Percentiles rank a stretch among this genome's conserved stretches.
Evolutionary conservation across 2,329 filamentous ascomycete species (phyloP).

Genomic region (Ophiobolus disseminans): DNA sequence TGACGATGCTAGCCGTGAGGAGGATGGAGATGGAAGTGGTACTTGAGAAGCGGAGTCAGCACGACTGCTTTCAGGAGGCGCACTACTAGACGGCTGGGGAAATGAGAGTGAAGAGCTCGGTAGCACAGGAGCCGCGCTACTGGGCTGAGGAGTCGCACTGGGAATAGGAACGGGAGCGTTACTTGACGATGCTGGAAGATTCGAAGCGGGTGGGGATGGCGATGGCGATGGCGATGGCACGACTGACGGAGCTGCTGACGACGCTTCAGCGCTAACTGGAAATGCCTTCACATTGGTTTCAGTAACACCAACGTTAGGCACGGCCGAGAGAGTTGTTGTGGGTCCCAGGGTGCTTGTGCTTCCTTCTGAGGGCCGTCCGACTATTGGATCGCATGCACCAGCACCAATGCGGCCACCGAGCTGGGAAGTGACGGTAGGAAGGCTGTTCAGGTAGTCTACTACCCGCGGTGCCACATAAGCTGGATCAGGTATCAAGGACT

Average conservation of each 20-base stretch:
- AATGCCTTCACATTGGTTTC: too few relatives aligned
- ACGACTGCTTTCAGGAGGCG: slow-evolving; percentile 25
- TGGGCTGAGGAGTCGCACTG: slow-evolving; percentile 20
- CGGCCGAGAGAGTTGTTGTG: slow-evolving; percentile 13
- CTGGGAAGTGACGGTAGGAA: slow-evolving; percentile 38
- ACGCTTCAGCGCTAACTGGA: slow-evolving; percentile 7
- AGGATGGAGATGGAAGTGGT: slow-evolving; percentile 10
- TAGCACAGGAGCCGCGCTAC: slow-evolving; percentile 12
- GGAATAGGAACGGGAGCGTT: slow-evolving; percentile 17
- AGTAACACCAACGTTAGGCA: slow-evolving; percentile 5
- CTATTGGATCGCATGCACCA: slow-evolving; percentile 43
- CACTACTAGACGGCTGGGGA: slow-evolving; percentile 13
- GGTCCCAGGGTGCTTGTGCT: slow-evolving; percentile 14
- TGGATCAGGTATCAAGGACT: slow-evolving; percentile 28
- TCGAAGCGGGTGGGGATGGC: slow-evolving; percentile 13
- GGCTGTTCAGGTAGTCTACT: slow-evolving; percentile 38
- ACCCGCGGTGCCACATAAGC: slow-evolving; percentile 33
- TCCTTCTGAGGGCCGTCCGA: slow-evolving; percentile 8
- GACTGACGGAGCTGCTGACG: not conserved
- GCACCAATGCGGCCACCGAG: slow-evolving; percentile 35
- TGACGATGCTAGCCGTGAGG: too few relatives aligned
- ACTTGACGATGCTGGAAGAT: slow-evolving; percentile 7
- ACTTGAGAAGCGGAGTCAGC: slow-evolving; percentile 33
- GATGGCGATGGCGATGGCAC: slow-evolving; percentile 4
- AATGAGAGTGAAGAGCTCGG: slow-evolving; percentile 3